Conservation (phyloP, 345 rosid species). For the Populus alba region DNA sequence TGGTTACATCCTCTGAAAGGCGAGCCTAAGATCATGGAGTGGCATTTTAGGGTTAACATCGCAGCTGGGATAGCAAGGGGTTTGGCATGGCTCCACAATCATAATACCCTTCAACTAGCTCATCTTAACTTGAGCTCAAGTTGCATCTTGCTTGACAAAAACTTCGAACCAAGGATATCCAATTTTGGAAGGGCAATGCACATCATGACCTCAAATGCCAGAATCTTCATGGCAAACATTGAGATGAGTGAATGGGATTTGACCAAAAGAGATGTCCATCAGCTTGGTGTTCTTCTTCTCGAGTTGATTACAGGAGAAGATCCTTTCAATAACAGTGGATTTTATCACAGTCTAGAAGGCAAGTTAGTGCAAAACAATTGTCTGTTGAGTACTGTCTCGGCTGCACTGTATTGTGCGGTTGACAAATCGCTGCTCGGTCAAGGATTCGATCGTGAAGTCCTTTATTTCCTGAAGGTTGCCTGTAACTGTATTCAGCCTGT, state of each 20-base stretch:
- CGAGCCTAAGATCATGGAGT: neutral
- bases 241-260: neutral
- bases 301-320: neutral
- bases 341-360: neutral
- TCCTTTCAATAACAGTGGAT: neutral
- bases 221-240: neutral
- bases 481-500: neutral
- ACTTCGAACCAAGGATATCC: constrained; percentile 2
- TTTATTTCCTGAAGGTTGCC: neutral
- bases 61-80: neutral
- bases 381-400: neutral
- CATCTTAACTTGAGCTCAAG: neutral
- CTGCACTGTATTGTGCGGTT: neutral
- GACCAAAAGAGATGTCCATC: neutral
- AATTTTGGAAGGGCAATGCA: neutral
- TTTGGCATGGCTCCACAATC: neutral
- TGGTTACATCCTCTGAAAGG: neutral
- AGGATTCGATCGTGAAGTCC: neutral
- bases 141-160: neutral
- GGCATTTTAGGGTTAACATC: neutral
- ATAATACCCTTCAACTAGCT: neutral
- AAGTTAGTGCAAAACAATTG: neutral
- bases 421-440: neutral
- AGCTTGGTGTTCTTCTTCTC: neutral
- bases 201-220: neutral